Evolutionary conservation across 805 yeast genomes (phyloP).

Genomic region (Zygosaccharomyces siamensis): DNA sequence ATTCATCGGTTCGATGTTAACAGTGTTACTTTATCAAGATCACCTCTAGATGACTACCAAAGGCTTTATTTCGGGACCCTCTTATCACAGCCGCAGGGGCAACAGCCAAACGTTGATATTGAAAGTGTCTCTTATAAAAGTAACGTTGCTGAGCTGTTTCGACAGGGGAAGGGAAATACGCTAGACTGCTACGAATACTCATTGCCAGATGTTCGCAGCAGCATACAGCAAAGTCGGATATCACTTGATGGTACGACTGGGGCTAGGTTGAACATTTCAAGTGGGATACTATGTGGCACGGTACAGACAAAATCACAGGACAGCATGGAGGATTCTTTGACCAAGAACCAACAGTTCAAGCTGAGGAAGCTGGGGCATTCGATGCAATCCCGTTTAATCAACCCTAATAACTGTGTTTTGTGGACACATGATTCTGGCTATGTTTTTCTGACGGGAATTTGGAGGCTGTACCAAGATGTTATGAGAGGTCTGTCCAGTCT

Average conservation of each 20-base stretch:
- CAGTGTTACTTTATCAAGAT: slow-evolving; percentile 17
- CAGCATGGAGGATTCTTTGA: slow-evolving; percentile 14
- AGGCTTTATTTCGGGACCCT: slow-evolving; percentile 25
- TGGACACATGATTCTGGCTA: slow-evolving; percentile 85
- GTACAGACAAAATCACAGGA: slow-evolving; percentile 2
- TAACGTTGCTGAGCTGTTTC: slow-evolving; percentile 19
- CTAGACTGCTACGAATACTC: slow-evolving; percentile 31
- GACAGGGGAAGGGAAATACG: slow-evolving; percentile 9
- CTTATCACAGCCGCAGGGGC: slow-evolving; percentile 5
- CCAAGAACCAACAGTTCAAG: slow-evolving; percentile 33
- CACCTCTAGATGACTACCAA: slow-evolving; percentile 34
- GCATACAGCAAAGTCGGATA: not conserved
- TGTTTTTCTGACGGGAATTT: slow-evolving; percentile 82
- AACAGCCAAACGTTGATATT: slow-evolving; percentile 11
- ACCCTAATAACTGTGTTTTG: slow-evolving; percentile 60
- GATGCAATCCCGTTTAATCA: slow-evolving; percentile 20
- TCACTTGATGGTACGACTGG: not conserved
- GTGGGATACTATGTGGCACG: slow-evolving; percentile 1
- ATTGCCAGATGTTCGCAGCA: slow-evolving; percentile 22
- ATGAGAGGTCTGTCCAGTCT: slow-evolving; percentile 27
- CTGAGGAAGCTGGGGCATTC: slow-evolving; percentile 25
- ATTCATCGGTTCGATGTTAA: slow-evolving; percentile 16
- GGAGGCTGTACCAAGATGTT: slow-evolving; percentile 52
- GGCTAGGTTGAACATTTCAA: not conserved
- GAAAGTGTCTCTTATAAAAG: slow-evolving; percentile 23